phyloP scores from a whole-genome alignment of 352 stramenopile species.

The Pythium rishiriense region DNA sequence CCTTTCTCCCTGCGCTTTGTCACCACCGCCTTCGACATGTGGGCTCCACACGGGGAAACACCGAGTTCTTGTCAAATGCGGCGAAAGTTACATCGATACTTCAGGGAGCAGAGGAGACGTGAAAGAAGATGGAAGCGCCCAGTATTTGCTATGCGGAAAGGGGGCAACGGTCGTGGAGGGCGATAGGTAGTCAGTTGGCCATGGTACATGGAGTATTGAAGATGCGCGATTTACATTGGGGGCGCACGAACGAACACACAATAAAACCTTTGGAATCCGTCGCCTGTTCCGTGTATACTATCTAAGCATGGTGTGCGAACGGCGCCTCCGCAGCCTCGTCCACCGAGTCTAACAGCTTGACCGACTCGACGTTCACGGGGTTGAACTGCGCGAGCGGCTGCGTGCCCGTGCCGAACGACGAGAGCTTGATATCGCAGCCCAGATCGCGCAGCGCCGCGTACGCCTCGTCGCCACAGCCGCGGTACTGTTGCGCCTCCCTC shows the following conservation, averaged over 20 bases:
- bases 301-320: constrained; percentile 34
- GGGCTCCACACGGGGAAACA: neutral
- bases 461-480: constrained; percentile 72
- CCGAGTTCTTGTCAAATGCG: neutral
- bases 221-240: neutral
- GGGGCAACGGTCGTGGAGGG: neutral
- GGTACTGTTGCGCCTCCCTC: constrained; percentile 58
- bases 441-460: constrained; percentile 78
- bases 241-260: neutral
- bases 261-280: constrained; percentile 4
- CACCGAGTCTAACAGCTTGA: constrained; percentile 50
- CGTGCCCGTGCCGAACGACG: constrained; percentile 45
- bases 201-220: neutral
- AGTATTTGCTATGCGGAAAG: neutral
- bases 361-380: constrained; percentile 60
- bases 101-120: neutral
- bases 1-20: neutral
- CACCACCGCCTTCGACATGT: neutral
- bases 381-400: constrained; percentile 58
- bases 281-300: neutral
- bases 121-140: neutral
- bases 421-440: constrained; percentile 68
- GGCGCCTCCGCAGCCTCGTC: constrained; percentile 55
- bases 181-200: constrained; percentile 7
- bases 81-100: neutral